Conservation (phyloP, 2,329 filamentous ascomycete species). For the Claviceps africana region DNA sequence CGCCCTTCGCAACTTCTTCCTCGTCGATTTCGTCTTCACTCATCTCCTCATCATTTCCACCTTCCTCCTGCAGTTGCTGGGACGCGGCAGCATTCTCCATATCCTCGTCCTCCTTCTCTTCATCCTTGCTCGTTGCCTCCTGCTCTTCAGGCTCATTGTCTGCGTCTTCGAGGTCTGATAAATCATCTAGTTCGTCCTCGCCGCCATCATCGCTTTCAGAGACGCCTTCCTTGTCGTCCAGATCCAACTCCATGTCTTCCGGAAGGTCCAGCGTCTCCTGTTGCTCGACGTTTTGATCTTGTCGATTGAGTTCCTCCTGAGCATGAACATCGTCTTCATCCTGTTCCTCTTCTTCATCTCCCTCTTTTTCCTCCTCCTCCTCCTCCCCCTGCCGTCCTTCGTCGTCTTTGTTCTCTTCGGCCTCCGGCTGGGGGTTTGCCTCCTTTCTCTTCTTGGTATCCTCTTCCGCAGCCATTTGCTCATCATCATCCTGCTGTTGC, state of each 20-base stretch:
- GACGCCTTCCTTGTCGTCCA: conserved; percentile 51
- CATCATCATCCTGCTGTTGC: conserved; percentile 50
- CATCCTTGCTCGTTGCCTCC: conserved; percentile 18
- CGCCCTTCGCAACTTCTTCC: conserved; percentile 27
- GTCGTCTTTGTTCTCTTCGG: conserved; percentile 26
- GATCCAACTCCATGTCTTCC: conserved; percentile 75
- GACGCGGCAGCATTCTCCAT: conserved; percentile 21
- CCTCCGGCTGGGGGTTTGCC: conserved; percentile 30
- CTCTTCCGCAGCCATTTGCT: conserved; percentile 45
- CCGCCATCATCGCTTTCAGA: conserved; percentile 35
- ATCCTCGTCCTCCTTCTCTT: conserved; percentile 19
- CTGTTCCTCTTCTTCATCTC: conserved; percentile 44
- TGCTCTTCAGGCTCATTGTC: conserved; percentile 23
- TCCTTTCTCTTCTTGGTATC: conserved; percentile 36
- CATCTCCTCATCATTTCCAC: conserved; percentile 30
- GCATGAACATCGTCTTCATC: conserved; percentile 41
- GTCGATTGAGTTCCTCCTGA: conserved; percentile 42
- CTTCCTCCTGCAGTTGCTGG: conserved; percentile 26
- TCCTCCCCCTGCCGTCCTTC: conserved; percentile 23
- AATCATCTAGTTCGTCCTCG: conserved; percentile 43
- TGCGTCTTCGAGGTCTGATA: conserved; percentile 40
- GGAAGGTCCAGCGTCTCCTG: conserved; percentile 72
- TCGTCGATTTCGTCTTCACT: conserved; percentile 34
- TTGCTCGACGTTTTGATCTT: conserved; percentile 66
- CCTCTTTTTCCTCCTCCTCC: conserved; percentile 16